These are phyloP conservation scores for Agroathelia rolfsii DNA, from an alignment of 1,284 basidiomycete species.

Conservation along the genomic window DNA sequence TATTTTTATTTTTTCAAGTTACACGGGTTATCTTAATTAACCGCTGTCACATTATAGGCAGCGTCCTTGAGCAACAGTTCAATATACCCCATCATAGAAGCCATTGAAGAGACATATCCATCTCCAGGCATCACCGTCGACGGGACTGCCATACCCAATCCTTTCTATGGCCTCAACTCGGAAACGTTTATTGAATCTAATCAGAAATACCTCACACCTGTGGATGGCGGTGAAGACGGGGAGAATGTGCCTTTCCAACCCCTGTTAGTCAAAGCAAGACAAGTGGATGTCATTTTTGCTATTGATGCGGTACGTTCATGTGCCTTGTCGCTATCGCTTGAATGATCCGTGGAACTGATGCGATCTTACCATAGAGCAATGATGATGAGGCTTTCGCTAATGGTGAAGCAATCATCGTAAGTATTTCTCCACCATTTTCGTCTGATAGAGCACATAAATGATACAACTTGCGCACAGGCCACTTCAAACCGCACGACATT, in stretches of 20 bases:
- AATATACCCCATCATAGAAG: slow-evolving; percentile 16
- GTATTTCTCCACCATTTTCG: slow-evolving; percentile 12
- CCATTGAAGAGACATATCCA: slow-evolving; percentile 17
- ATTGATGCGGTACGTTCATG: slow-evolving; percentile 34
- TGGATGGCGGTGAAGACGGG: slow-evolving; percentile 34
- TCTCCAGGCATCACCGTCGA: slow-evolving; percentile 19
- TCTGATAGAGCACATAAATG: not conserved
- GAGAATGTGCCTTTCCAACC: slow-evolving; percentile 43
- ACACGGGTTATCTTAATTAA: slow-evolving; percentile 4
- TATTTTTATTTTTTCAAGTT: not conserved
- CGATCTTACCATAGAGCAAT: slow-evolving; percentile 16
- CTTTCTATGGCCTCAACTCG: slow-evolving; percentile 30
- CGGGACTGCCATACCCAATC: slow-evolving; percentile 26
- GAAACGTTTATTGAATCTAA: slow-evolving; percentile 27
- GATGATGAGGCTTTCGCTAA: slow-evolving; percentile 25
- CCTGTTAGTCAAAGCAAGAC: slow-evolving; percentile 39
- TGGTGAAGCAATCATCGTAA: slow-evolving; percentile 32
- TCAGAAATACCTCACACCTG: slow-evolving; percentile 23
- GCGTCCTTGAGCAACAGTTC: slow-evolving; percentile 13
- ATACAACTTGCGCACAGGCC: slow-evolving; percentile 16
- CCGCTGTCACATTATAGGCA: slow-evolving; percentile 9
- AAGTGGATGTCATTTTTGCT: slow-evolving; percentile 41
- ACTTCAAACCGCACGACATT: slow-evolving; percentile 29
- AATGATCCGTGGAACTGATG: slow-evolving; percentile 2
- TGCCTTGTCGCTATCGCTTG: not conserved